Evolutionary conservation across 768 basidiomycete genomes (phyloP), one percentile per base, ranked within the genome.

Genomic region (Suillus cothurnatus): DNA sequence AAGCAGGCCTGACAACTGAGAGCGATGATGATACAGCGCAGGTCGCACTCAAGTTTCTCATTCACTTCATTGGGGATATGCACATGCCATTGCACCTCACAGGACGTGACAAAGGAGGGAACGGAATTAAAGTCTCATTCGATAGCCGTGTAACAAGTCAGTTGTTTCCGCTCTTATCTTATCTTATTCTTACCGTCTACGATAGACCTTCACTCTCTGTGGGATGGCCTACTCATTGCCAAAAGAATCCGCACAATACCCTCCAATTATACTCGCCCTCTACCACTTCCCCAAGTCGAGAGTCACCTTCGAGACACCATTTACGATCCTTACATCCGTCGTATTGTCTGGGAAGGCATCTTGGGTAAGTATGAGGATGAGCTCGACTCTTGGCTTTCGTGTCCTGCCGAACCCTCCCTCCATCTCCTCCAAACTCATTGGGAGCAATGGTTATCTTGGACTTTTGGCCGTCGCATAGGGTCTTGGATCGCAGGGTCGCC

Each of bases 1-100:
- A 38, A 21, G 67, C 50, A 2, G 68, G 63, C 5, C 28, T 49
- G 45, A 28, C 41, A 3, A 31, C 3, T 6, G 64, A 34, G n/a
- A 64, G 65, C 12, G 55, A 71, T 2, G 76, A 78, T 19, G 75
- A 67, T 6, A 76, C 73, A 14, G 88, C 88, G 2, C 88, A 90
- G 71, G 92, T 94, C 70, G 93, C 97, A 2, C 81, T 98, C 70
- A 92, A 93, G 75, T 99, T 97, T 81, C 80, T 99, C 38, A 85
- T 96, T 36, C 97, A 99, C 76, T 98, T 94, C 70, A 62, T 97
- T 14, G 95, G 97, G 0, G 97, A 98, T 74, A 82, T 97, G 83
- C 97, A 97, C 71, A 89, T 91, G 85, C 97, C 97, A 6, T 80
- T 99, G 62, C 97, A 99, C 75, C 84, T 99, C 43, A 92, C 92